Evolutionary conservation across 352 stramenopile genomes (phyloP).

Genomic region (Globisporangium parvum): DNA sequence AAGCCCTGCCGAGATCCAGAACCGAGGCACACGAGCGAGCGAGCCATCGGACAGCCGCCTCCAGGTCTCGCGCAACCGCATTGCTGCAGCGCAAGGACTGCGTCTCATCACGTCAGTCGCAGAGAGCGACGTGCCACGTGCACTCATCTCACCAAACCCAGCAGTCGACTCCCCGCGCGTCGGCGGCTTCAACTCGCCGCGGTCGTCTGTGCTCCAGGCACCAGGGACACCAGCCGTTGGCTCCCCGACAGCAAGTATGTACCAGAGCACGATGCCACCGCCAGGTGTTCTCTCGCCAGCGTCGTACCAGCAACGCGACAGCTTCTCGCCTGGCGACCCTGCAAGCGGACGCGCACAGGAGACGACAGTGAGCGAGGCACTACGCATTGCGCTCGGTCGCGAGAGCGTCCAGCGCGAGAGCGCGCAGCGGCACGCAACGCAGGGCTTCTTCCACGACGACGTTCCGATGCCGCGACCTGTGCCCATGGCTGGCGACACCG

Average conservation of each 20-base stretch:
- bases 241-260: conserved; percentile 46
- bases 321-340: conserved; percentile 26
- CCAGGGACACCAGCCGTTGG: conserved; percentile 61
- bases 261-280: conserved; percentile 29
- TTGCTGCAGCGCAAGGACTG: conserved; percentile 57
- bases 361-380: conserved; percentile 36
- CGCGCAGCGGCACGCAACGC: conserved; percentile 21
- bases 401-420: conserved; percentile 65
- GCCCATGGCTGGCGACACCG: conserved; percentile 19
- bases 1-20: conserved; percentile 79
- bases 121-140: conserved; percentile 73
- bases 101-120: conserved; percentile 77
- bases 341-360: conserved; percentile 27
- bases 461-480: conserved; percentile 29
- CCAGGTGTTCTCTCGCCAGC: conserved; percentile 58
- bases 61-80: conserved; percentile 25
- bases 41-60: conserved; percentile 13
- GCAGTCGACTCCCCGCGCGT: conserved; percentile 78
- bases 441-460: conserved; percentile 21
- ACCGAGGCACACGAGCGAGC: conserved; percentile 45
- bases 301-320: conserved; percentile 80
- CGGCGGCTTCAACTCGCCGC: conserved; percentile 71
- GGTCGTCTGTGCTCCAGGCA: conserved; percentile 60
- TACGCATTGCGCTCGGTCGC: conserved; percentile 70
- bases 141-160: conserved; percentile 80